A percentile compares a stretch with the other conserved stretches of the same genome.
Evolutionary conservation across 108 stramenopile species (phyloP).

Genomic region (Discostella stelligeroides): DNA sequence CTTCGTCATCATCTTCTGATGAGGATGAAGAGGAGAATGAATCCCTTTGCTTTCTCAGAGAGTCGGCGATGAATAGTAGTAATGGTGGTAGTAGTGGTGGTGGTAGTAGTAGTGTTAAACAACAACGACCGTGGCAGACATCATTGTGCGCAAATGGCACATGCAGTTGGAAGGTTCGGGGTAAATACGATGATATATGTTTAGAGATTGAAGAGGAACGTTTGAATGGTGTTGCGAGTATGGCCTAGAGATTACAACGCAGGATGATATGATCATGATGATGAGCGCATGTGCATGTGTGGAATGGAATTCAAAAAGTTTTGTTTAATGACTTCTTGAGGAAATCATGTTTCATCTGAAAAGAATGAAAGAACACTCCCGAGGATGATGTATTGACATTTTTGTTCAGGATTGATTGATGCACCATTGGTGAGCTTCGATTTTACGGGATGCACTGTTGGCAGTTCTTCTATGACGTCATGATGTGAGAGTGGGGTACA

Average conservation of each 20-base stretch:
- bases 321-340: no score
- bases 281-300: no score
- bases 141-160: constrained; percentile 76
- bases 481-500: neutral
- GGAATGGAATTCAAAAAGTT: no score
- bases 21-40: constrained; percentile 9
- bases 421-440: no score
- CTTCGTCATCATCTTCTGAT: constrained; percentile 22
- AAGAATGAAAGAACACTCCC: neutral
- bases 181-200: constrained; percentile 76
- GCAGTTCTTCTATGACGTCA: no score
- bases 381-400: neutral
- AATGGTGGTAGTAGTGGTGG: no score
- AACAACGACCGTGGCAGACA: constrained; percentile 44
- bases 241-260: no score
- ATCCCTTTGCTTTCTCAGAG: constrained; percentile 15
- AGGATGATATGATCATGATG: no score
- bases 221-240: neutral
- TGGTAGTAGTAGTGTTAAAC: no score
- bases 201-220: constrained; percentile 42
- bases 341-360: no score
- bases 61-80: constrained; percentile 55
- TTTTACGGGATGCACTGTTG: no score
- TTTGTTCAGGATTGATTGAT: neutral
- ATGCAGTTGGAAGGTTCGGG: constrained; percentile 79